Percentiles rank a stretch among this genome's conserved stretches.
Conservation (phyloP, 2,329 filamentous ascomycete genomes). For the Nemania sp. region DNA sequence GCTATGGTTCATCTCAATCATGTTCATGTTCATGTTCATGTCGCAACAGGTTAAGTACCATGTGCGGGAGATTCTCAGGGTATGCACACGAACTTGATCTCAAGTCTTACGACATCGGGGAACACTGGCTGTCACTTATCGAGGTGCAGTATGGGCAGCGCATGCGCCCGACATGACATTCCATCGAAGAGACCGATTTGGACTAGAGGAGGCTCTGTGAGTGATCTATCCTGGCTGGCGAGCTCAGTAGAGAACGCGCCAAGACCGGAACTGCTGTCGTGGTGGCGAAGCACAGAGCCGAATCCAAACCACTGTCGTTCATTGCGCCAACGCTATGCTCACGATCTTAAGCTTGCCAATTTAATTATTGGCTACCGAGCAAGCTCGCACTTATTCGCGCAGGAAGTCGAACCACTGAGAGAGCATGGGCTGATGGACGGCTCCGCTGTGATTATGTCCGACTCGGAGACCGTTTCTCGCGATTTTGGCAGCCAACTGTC, state of each 20-base stretch:
- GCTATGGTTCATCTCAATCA: no score
- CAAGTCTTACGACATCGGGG: no score
- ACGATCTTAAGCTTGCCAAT: not conserved
- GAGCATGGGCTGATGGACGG: slow-evolving; percentile 8
- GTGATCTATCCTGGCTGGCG: not conserved
- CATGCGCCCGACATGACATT: not conserved
- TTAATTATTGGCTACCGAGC: not conserved
- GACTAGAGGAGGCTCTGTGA: slow-evolving; percentile 19
- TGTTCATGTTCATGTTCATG: no score
- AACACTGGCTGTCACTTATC: no score
- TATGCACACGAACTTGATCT: no score
- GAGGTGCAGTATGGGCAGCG: no score
- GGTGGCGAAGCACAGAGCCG: slow-evolving; percentile 16
- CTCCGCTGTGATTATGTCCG: not conserved
- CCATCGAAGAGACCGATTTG: slow-evolving; percentile 1
- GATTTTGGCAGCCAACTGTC: not conserved
- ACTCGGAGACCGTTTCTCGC: slow-evolving; percentile 7
- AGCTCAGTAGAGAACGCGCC: slow-evolving; percentile 9
- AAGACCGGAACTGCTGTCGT: slow-evolving; percentile 9
- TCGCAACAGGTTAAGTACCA: no score
- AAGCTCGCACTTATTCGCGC: not conserved
- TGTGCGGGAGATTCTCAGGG: no score
- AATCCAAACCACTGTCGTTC: not conserved
- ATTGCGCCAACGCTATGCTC: slow-evolving; percentile 7
- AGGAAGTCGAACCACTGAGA: slow-evolving; percentile 5